Conservation (phyloP, 1,139 yeast species). For the Geotrichum candidum region DNA sequence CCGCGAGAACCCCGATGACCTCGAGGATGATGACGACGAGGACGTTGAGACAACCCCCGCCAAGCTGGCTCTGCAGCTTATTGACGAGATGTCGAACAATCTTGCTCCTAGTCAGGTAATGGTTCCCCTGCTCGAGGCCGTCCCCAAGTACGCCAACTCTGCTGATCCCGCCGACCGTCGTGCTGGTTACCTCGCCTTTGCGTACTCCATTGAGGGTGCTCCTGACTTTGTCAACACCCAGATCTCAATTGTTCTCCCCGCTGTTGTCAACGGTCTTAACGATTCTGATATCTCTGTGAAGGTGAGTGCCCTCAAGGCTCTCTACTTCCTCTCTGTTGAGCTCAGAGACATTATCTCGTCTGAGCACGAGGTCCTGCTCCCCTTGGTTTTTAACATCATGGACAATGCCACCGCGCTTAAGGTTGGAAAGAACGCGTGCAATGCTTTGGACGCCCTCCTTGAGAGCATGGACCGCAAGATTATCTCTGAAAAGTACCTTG, state of each 20-base stretch:
- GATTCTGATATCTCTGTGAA: conserved; percentile 73
- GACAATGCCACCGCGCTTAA: conserved; percentile 78
- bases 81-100: conserved; percentile 72
- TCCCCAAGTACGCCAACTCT: conserved; percentile 60
- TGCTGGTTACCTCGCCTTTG: conserved; percentile 77
- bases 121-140: conserved; percentile 65
- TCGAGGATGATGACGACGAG: conserved; percentile 80
- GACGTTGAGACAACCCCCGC: conserved; percentile 85
- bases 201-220: conserved; percentile 85
- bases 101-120: conserved; percentile 92
- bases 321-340: conserved; percentile 73
- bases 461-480: conserved; percentile 90
- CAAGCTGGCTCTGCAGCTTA: conserved; percentile 70
- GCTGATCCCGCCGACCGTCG: conserved; percentile 72
- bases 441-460: conserved; percentile 83
- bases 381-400: conserved; percentile 79
- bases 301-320: conserved; percentile 79
- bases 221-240: conserved; percentile 85
- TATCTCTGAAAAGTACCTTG: conserved; percentile 66
- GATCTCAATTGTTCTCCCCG: conserved; percentile 64
- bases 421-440: conserved; percentile 86
- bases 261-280: conserved; percentile 66
- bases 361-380: conserved; percentile 74
- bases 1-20: conserved; percentile 54
- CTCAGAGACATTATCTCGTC: conserved; percentile 80